Conservation (phyloP, 2,329 filamentous ascomycete species). For the Arthrobotrys musiformis region DNA sequence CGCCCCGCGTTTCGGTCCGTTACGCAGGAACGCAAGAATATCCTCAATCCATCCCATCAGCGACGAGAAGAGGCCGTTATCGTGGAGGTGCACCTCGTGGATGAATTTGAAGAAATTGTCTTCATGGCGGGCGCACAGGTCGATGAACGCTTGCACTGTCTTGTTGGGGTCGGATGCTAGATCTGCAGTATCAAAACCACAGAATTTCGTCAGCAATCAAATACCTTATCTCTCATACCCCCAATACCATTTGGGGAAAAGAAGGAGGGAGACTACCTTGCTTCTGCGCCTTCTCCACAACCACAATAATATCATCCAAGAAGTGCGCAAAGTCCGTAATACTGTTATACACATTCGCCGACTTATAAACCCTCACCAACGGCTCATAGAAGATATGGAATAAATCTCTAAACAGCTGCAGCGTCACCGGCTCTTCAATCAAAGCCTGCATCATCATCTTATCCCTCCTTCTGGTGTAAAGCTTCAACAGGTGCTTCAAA, state of each 20-base stretch:
- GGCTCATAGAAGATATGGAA: conserved; percentile 99
- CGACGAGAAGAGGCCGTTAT: conserved; percentile 94
- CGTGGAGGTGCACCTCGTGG: conserved; percentile 95
- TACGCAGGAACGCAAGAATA: conserved; percentile 90
- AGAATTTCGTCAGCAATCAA: background rate
- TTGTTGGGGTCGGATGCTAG: conserved; percentile 96
- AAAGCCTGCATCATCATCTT: conserved; percentile 97
- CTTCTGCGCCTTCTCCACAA: conserved; percentile 74
- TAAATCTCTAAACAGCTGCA: conserved; percentile 93
- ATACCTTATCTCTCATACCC: background rate
- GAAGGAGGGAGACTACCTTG: conserved; percentile 62
- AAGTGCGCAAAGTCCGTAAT: conserved; percentile 96
- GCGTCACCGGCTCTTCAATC: conserved; percentile 95
- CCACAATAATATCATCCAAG: conserved; percentile 89
- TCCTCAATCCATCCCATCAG: conserved; percentile 98
- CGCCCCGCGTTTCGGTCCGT: conserved; percentile 84
- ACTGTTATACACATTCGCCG: conserved; percentile 95
- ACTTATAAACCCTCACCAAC: conserved; percentile 96
- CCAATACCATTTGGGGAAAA: background rate
- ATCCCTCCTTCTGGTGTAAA: conserved; percentile 89
- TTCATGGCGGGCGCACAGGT: conserved; percentile 92
- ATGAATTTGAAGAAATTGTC: conserved; percentile 99
- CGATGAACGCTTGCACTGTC: conserved; percentile 97
- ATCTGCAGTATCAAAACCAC: conserved; percentile 66
- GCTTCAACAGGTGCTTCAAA: conserved; percentile 91